Evolutionary conservation across 192 early-diverging fungal species (phyloP), one percentile per base, ranked within the genome.

Genomic region (Jimgerdemannia flammicorona): DNA sequence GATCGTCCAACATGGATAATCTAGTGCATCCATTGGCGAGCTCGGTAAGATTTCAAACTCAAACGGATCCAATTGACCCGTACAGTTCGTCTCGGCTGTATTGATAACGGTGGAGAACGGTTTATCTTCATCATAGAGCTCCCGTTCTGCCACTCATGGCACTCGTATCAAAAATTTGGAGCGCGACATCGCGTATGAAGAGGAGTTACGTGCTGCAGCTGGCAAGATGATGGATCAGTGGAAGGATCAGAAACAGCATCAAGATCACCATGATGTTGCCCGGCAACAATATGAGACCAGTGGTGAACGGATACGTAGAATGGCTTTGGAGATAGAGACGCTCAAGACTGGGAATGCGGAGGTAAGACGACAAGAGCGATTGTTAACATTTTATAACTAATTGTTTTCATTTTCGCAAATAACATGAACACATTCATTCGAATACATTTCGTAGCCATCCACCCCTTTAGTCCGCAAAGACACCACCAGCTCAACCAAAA

Each of bases 241-340:
- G 29, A 0, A 18, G 19, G 67, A 19, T 19, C 19, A 68, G 67
- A 68, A 68, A 18, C 19, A 68, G 67, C 7, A 68, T 9, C 67
- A 68, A 9, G 67, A 68, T 41, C 29, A 41, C 67, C 19, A 68
- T 18, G 19, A 68, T 41, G 19, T 41, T 9, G 67, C 67, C 6
- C 67, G 67, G 9, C 67, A 68, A 19, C 67, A 68, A 19, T 41
- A 10, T 41, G 67, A 68, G 1, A 68, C 40, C 67, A 68, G 67
- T 19, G 40, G 9, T 8, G 40, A 68, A 40, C 29, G 19, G 67
- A 18, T 68, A 6, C 29, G 19, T 9, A 1, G 6, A 19, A 10
- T 40, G 19, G 40, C 6, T 6, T 6, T 19, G 9, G 67, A 68
- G 67, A 9, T 68, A 40, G 67, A 0, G 0, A 18, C 67, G 0